phyloP scores from a whole-genome alignment of 805 yeast species.

The Kodamaea nitidulidarum region DNA sequence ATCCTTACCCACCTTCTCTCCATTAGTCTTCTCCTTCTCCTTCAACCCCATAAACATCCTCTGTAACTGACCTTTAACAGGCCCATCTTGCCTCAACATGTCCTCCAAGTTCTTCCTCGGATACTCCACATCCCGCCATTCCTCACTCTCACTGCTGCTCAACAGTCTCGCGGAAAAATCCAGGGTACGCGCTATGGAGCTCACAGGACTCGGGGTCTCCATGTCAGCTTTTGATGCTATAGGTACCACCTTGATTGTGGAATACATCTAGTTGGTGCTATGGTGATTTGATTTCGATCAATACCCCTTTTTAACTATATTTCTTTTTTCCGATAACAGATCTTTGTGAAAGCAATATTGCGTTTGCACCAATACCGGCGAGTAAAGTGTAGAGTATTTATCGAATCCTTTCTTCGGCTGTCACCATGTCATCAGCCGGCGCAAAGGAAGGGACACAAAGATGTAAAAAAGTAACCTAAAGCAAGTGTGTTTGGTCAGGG shows the following conservation, averaged over 20 bases:
- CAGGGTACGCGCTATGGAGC: slow-evolving; percentile 5
- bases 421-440: not conserved
- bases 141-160: slow-evolving; percentile 8
- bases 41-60: too few species aligned
- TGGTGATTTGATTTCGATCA: not conserved
- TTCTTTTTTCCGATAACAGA: slow-evolving; percentile 2
- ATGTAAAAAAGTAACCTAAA: not conserved
- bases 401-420: not conserved
- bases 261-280: slow-evolving; percentile 1
- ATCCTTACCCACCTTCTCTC: too few species aligned
- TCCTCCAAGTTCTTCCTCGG: not conserved
- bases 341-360: not conserved
- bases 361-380: too few species aligned
- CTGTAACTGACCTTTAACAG: too few species aligned
- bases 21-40: too few species aligned
- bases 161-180: slow-evolving; percentile 9
- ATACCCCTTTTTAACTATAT: not conserved
- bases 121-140: not conserved
- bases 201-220: slow-evolving; percentile 7
- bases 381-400: not conserved
- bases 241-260: slow-evolving; percentile 2
- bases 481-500: not conserved
- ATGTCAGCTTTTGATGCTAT: slow-evolving; percentile 5
- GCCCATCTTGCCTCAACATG: too few species aligned
- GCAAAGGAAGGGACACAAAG: not conserved